phyloP scores from a whole-genome alignment of 305 asterid species.

The Solanum hybrid region DNA sequence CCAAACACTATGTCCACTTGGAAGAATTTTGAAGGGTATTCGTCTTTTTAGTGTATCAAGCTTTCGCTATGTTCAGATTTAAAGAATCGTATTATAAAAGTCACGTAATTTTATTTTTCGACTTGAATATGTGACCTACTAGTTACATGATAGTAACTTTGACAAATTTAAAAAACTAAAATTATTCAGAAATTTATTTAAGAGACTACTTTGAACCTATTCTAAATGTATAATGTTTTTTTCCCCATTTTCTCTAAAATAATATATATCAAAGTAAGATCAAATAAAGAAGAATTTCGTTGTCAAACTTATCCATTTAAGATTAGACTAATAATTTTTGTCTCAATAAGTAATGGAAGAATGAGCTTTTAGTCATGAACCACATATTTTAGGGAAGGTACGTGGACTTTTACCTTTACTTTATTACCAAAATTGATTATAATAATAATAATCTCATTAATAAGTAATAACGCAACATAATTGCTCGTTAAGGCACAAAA shows the following conservation, averaged over 20 bases:
- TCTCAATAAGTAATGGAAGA: not conserved
- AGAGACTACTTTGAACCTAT: not conserved
- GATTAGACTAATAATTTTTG: not conserved
- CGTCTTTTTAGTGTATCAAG: not conserved
- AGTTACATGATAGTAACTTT: not conserved
- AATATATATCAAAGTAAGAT: not conserved
- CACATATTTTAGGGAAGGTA: not conserved
- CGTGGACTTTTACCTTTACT: not conserved
- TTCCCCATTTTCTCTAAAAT: too few relatives aligned
- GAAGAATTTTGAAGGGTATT: not conserved
- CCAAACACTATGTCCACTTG: not conserved
- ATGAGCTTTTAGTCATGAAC: not conserved
- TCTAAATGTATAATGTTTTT: not conserved
- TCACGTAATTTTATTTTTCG: accelerated
- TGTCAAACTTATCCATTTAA: not conserved
- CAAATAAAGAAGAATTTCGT: not conserved
- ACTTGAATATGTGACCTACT: not conserved
- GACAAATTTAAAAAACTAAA: not conserved
- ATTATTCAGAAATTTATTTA: not conserved
- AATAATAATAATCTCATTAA: not conserved
- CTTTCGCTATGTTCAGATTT: accelerated
- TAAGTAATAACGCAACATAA: not conserved
- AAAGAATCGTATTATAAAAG: not conserved
- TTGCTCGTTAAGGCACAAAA: not conserved
- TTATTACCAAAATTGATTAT: not conserved